phyloP scores from a whole-genome alignment of 192 early-diverging fungal species.

The Podila horticola region DNA sequence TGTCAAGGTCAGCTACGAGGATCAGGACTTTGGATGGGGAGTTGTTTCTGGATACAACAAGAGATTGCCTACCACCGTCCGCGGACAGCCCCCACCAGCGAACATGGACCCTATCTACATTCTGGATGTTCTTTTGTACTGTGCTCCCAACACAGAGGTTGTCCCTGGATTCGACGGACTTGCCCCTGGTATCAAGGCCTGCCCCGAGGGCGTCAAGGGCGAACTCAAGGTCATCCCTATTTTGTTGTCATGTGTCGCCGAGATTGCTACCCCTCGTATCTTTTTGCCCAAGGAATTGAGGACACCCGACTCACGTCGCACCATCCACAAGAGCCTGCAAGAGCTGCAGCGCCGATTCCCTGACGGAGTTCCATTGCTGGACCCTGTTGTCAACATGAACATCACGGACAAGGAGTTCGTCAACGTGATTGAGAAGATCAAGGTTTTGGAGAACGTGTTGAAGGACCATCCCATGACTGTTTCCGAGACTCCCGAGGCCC shows the following conservation, averaged over 20 bases:
- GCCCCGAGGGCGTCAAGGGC: constrained; percentile 61
- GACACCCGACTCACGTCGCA: constrained; percentile 60
- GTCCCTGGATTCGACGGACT: constrained; percentile 58
- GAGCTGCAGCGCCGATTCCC: constrained; percentile 80
- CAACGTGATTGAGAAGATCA: constrained; percentile 78
- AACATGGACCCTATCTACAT: constrained; percentile 71
- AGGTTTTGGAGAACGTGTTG: constrained; percentile 76
- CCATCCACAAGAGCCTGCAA: constrained; percentile 71
- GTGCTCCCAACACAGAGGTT: constrained; percentile 68
- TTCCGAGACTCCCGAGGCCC: constrained; percentile 44
- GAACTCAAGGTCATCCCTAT: constrained; percentile 76
- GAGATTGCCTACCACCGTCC: constrained; percentile 38
- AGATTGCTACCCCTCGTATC: constrained; percentile 79
- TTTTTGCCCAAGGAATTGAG: constrained; percentile 78
- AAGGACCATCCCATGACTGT: constrained; percentile 68
- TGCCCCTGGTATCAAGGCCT: constrained; percentile 63
- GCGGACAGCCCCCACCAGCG: constrained; percentile 15
- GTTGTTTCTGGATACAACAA: constrained; percentile 67
- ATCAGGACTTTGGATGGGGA: constrained; percentile 93
- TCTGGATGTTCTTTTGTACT: constrained; percentile 88
- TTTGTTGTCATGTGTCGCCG: constrained; percentile 75
- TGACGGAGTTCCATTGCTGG: constrained; percentile 83
- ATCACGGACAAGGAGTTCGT: constrained; percentile 84
- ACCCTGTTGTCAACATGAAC: constrained; percentile 90
- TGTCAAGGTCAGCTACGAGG: constrained; percentile 66